Evolutionary conservation across 148 eudicot species (phyloP).

Genomic region (Agrostemma githago): DNA sequence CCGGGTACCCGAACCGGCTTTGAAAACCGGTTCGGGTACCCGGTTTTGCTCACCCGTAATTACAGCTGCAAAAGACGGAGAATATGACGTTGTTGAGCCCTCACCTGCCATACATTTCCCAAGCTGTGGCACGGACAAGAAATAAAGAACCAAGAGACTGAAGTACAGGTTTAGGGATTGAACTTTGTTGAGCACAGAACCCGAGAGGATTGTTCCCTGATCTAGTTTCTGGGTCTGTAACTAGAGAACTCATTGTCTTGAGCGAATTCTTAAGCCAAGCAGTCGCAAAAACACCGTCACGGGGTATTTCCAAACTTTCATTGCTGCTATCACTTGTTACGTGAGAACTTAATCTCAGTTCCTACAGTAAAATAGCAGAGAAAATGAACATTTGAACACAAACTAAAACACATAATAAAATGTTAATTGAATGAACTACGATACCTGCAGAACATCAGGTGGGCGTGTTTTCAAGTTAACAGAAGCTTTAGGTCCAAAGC

Average conservation of each 20-base stretch:
- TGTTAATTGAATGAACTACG: not conserved
- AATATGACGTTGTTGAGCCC: slow-evolving; percentile 4
- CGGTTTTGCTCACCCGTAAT: no score
- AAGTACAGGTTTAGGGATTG: slow-evolving; percentile 64
- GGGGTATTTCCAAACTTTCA: slow-evolving; percentile 48
- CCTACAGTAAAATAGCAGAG: slow-evolving; percentile 47
- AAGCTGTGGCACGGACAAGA: slow-evolving; percentile 74
- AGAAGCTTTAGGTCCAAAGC: slow-evolving; percentile 95
- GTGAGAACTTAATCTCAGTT: slow-evolving; percentile 62
- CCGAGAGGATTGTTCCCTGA: slow-evolving; percentile 35
- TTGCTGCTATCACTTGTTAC: slow-evolving; percentile 56
- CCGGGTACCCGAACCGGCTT: no score
- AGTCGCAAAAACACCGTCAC: slow-evolving; percentile 79
- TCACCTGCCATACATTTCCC: slow-evolving; percentile 98
- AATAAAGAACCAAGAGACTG: slow-evolving; percentile 74
- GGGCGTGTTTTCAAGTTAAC: slow-evolving; percentile 74
- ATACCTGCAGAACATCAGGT: slow-evolving; percentile 74
- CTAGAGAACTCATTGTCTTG: slow-evolving; percentile 43
- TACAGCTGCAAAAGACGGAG: not conserved
- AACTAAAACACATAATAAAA: not conserved
- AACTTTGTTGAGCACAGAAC: slow-evolving; percentile 70
- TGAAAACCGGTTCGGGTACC: no score
- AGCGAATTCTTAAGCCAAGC: slow-evolving; percentile 71
- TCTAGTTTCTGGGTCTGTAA: slow-evolving; percentile 48
- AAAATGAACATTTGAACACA: not conserved